A percentile compares a stretch with the other conserved stretches of the same genome.
phyloP scores from a whole-genome alignment of 2,329 filamentous ascomycete species.

The Aureobasidium mangrovei region DNA sequence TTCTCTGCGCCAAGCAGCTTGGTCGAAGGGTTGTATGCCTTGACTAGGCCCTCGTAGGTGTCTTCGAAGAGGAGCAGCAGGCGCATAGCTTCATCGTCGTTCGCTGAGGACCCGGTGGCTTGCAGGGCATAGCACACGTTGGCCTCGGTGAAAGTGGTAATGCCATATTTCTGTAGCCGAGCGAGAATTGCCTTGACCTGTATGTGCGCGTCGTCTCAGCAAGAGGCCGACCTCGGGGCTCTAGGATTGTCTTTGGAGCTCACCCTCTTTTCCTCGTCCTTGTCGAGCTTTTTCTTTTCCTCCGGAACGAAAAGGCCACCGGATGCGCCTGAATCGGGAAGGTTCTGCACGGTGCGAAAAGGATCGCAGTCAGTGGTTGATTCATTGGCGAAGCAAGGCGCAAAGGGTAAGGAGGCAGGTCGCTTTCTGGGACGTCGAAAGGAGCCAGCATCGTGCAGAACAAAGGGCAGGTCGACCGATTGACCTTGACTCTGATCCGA shows the following conservation, averaged over 20 bases:
- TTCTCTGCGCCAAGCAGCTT: conserved; percentile 81
- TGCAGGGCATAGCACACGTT: conserved; percentile 56
- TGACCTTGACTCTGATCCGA: background rate
- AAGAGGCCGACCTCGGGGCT: background rate
- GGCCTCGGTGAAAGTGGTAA: conserved; percentile 47
- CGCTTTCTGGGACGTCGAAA: background rate
- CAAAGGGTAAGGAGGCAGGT: background rate
- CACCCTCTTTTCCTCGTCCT: conserved; percentile 47
- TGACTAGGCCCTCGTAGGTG: conserved; percentile 69
- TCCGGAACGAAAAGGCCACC: conserved; percentile 58
- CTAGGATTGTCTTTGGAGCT: background rate
- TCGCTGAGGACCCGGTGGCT: conserved; percentile 56
- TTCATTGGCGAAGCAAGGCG: background rate
- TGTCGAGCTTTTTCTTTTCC: conserved; percentile 46
- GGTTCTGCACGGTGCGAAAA: conserved; percentile 1
- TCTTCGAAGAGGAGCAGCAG: conserved; percentile 71
- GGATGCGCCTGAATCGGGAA: conserved; percentile 43
- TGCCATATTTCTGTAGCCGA: conserved; percentile 45
- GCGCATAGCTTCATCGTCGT: conserved; percentile 65
- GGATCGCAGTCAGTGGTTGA: conserved; percentile 1
- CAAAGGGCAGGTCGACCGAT: background rate
- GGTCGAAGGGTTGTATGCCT: conserved; percentile 61
- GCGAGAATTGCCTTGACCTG: conserved; percentile 46
- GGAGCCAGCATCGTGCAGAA: background rate
- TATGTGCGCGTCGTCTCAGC: background rate